Conservation (phyloP, 2,329 filamentous ascomycete genomes). For the Torrubiella hemipterigena region DNA sequence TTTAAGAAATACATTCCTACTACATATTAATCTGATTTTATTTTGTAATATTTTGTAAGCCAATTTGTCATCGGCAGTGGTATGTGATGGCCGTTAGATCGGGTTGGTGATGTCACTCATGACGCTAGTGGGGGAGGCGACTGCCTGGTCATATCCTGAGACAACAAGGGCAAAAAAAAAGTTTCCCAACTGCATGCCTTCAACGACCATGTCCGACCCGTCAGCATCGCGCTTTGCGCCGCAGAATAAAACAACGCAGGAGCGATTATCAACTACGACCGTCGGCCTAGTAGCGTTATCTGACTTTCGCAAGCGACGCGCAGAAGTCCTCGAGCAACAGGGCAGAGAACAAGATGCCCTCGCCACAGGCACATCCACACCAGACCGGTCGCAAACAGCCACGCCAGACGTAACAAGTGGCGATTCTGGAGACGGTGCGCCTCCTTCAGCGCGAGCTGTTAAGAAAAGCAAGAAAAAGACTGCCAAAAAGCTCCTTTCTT, state of each 20-base stretch:
- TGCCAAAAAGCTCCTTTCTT: conserved; percentile 43
- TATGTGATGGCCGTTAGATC: too few species aligned
- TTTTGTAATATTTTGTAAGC: too few species aligned
- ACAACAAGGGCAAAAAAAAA: not conserved
- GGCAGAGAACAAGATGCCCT: conserved; percentile 66
- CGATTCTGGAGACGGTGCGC: conserved; percentile 14
- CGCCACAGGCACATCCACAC: conserved; percentile 32
- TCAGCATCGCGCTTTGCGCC: conserved; percentile 54
- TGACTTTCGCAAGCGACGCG: conserved; percentile 91
- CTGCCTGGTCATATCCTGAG: too few species aligned
- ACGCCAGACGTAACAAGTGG: conserved; percentile 30
- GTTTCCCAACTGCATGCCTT: not conserved
- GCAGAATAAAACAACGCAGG: conserved; percentile 65
- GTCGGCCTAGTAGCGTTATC: conserved; percentile 85
- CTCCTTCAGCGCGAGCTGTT: conserved; percentile 12
- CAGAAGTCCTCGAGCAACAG: conserved; percentile 85
- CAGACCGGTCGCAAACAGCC: conserved; percentile 34
- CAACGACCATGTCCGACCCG: conserved; percentile 26
- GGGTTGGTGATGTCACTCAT: too few species aligned
- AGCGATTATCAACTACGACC: conserved; percentile 73
- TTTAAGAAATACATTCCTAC: not conserved
- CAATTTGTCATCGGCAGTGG: too few species aligned
- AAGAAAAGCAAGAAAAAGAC: conserved; percentile 24
- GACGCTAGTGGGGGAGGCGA: too few species aligned
- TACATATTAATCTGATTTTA: not conserved